Percentiles rank a stretch among this genome's conserved stretches.
phyloP scores from a whole-genome alignment of 495 filamentous ascomycete genomes.

The Hypoxylon trugodes region DNA sequence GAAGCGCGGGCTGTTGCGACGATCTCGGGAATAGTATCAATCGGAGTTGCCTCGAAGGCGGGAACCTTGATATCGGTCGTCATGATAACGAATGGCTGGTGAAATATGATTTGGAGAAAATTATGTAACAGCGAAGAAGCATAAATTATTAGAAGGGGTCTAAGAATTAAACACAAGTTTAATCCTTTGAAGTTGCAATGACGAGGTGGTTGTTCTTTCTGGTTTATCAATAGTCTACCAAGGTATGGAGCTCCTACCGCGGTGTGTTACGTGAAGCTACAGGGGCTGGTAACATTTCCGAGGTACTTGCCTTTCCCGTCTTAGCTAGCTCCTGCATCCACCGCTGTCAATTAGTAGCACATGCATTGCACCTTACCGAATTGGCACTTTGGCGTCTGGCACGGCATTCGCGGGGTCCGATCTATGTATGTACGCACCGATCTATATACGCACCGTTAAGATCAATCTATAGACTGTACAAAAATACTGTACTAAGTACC shows the following conservation, averaged over 20 bases:
- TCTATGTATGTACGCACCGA: neutral
- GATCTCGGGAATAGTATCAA: slow-evolving; percentile 70
- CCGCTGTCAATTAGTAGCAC: too few species aligned
- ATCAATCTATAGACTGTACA: neutral
- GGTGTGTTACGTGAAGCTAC: neutral
- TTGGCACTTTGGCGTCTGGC: neutral
- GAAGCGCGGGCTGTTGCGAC: slow-evolving; percentile 65
- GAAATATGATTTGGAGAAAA: neutral
- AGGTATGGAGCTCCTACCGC: too few species aligned
- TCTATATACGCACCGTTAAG: neutral
- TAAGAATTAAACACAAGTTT: neutral
- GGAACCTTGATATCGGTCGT: slow-evolving; percentile 54
- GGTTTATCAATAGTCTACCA: neutral
- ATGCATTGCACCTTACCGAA: too few species aligned
- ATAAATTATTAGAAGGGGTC: neutral
- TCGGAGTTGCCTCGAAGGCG: slow-evolving; percentile 69
- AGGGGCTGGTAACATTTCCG: neutral
- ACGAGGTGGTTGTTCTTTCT: neutral
- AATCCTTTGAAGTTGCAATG: neutral
- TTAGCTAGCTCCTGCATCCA: neutral
- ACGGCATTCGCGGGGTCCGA: neutral
- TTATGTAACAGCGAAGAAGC: neutral
- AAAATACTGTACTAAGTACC: neutral
- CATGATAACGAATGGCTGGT: slow-evolving; percentile 42
- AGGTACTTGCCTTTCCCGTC: slow-evolving; percentile 5